Evolutionary conservation across 768 basidiomycete genomes (phyloP).

Genomic region (Rhizopogon rudus): DNA sequence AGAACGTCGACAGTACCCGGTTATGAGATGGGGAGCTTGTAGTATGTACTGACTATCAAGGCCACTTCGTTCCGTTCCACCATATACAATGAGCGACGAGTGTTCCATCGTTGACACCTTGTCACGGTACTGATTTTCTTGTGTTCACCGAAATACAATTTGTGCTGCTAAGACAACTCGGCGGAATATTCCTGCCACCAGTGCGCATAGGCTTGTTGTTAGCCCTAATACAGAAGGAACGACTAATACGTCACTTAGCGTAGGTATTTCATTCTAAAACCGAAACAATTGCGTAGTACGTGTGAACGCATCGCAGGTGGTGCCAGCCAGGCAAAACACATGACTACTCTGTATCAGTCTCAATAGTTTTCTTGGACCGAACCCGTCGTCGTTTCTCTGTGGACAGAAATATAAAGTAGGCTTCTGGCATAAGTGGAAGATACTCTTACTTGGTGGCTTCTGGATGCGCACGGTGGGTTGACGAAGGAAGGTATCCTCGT

Average conservation of each 20-base stretch:
- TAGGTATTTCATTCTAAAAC: too few species aligned
- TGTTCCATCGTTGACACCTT: not conserved
- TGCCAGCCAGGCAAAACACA: too few species aligned
- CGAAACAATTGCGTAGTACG: not conserved
- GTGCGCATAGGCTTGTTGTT: not conserved
- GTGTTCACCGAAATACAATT: not conserved
- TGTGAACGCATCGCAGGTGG: not conserved
- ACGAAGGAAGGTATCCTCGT: not conserved
- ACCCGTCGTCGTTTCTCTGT: slow-evolving; percentile 1
- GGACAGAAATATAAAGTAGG: not conserved
- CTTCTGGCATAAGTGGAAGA: not conserved
- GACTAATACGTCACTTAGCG: too few species aligned
- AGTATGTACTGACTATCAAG: not conserved
- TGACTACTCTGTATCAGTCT: slow-evolving; percentile 1
- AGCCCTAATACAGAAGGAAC: too few species aligned
- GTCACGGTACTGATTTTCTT: too few species aligned
- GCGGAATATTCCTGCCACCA: not conserved
- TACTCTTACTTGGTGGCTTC: slow-evolving; percentile 2
- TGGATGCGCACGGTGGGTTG: slow-evolving; percentile 3
- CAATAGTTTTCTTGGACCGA: not conserved
- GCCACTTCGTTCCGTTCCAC: not conserved
- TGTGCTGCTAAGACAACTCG: not conserved
- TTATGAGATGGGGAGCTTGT: too few species aligned
- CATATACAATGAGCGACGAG: not conserved
- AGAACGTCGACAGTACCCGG: not conserved